These are phyloP conservation scores for Thelonectria discophora DNA, from an alignment of 2,329 filamentous ascomycete species.

Conservation along the genomic window DNA sequence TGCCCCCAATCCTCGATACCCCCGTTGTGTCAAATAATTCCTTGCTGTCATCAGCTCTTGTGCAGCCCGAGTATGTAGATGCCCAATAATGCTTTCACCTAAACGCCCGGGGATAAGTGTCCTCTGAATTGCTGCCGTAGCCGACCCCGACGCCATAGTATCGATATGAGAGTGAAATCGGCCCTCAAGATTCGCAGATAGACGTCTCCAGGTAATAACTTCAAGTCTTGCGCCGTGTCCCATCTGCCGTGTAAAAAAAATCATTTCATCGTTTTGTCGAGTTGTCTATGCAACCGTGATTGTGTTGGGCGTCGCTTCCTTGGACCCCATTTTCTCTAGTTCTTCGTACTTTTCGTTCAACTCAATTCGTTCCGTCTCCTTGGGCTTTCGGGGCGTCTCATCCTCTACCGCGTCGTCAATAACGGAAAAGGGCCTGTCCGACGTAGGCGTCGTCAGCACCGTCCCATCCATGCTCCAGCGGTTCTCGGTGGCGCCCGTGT, in stretches of 20 bases:
- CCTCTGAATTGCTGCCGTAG: conserved; percentile 34
- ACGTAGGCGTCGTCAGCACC: conserved; percentile 51
- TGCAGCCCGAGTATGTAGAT: conserved; percentile 36
- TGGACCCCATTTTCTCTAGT: conserved; percentile 36
- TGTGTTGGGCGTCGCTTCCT: conserved; percentile 38
- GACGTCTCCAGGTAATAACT: conserved; percentile 32
- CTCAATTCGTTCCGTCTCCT: conserved; percentile 37
- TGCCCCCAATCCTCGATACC: conserved; percentile 32
- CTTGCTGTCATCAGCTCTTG: conserved; percentile 34
- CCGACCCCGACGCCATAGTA: conserved; percentile 41
- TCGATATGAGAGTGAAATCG: conserved; percentile 40
- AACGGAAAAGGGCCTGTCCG: conserved; percentile 48
- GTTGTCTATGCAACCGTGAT: conserved; percentile 40
- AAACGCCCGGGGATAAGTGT: conserved; percentile 35
- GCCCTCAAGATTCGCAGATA: conserved; percentile 31
- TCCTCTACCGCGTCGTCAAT: conserved; percentile 45
- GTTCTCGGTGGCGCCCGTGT: conserved; percentile 50
- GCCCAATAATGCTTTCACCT: conserved; percentile 32
- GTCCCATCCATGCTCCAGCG: conserved; percentile 51
- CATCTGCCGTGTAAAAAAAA: conserved; percentile 36
- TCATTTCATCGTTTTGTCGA: conserved; percentile 32
- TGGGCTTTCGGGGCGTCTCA: conserved; percentile 44
- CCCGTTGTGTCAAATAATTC: conserved; percentile 26
- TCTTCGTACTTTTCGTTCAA: conserved; percentile 37
- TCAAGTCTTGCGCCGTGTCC: conserved; percentile 34